phyloP scores from a whole-genome alignment of 1,284 basidiomycete species.

The Retiboletus flavoniger region DNA sequence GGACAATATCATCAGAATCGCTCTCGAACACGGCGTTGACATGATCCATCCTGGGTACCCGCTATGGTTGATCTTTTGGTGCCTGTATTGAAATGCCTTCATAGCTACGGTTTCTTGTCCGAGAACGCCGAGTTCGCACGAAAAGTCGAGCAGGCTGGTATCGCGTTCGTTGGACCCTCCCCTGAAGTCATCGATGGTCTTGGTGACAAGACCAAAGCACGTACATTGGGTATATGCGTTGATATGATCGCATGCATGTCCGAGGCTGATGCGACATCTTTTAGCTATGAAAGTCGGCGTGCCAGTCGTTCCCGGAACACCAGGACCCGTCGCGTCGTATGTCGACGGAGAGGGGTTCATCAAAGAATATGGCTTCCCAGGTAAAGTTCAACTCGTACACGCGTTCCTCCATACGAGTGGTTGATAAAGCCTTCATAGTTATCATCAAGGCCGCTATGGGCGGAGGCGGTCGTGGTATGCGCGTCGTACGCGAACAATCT shows the following conservation, averaged over 20 bases:
- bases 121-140: constrained; percentile 96
- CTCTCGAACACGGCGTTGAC: constrained; percentile 95
- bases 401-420: constrained; percentile 3
- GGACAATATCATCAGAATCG: constrained; percentile 94
- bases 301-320: constrained; percentile 97
- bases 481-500: constrained; percentile 90
- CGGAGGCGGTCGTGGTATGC: constrained; percentile 98
- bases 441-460: constrained; percentile 99
- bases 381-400: constrained; percentile 39
- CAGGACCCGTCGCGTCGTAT: constrained; percentile 87
- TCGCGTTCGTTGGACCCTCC: constrained; percentile 95
- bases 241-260: not conserved
- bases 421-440: constrained; percentile 43
- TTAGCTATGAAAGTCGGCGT: constrained; percentile 85
- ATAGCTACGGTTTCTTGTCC: constrained; percentile 94
- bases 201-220: constrained; percentile 98
- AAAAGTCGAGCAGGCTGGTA: constrained; percentile 95
- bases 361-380: constrained; percentile 94
- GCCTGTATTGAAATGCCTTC: constrained; percentile 5
- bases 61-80: constrained; percentile 2
- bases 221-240: constrained; percentile 65
- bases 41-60: constrained; percentile 97
- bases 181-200: constrained; percentile 97
- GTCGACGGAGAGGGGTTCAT: constrained; percentile 86
- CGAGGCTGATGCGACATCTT: constrained; percentile 9